These are phyloP conservation scores for Papiliotrema nemorosa DNA, from an alignment of 1,284 basidiomycete species.

Conservation along the genomic window DNA sequence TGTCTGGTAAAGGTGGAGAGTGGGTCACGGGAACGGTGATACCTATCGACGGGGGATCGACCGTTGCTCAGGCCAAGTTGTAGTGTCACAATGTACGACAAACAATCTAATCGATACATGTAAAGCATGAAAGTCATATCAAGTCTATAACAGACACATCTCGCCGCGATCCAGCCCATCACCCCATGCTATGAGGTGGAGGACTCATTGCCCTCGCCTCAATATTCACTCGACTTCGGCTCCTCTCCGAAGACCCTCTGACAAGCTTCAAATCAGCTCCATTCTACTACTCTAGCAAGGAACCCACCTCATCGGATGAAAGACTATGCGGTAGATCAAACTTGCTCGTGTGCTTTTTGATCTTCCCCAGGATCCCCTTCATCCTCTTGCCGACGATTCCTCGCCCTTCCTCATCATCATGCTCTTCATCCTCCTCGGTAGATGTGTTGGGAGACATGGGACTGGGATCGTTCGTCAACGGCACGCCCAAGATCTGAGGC, in stretches of 20 bases:
- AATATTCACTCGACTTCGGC: no score
- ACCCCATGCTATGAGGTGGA: no score
- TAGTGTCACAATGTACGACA: neutral
- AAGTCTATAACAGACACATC: no score
- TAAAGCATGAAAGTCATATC: neutral
- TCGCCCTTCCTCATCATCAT: conserved; percentile 8
- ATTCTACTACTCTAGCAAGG: no score
- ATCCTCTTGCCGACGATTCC: conserved; percentile 10
- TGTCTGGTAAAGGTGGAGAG: conserved; percentile 59
- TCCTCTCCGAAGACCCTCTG: no score
- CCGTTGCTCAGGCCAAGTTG: conserved; percentile 40
- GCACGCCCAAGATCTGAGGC: conserved; percentile 1
- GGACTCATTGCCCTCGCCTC: no score
- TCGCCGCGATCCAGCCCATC: no score
- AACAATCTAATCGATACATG: neutral
- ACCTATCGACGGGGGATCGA: conserved; percentile 58
- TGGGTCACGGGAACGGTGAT: conserved; percentile 64
- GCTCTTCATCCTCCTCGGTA: conserved; percentile 13
- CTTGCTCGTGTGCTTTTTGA: conserved; percentile 9
- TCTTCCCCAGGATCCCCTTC: conserved; percentile 28
- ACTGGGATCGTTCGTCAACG: neutral
- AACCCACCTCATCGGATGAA: neutral
- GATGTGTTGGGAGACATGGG: conserved; percentile 1
- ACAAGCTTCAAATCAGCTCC: no score
- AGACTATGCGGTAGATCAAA: neutral